Base-by-base conservation (phyloP, 768 basidiomycete species). In the Rubroboletus pulcherrimus region DNA sequence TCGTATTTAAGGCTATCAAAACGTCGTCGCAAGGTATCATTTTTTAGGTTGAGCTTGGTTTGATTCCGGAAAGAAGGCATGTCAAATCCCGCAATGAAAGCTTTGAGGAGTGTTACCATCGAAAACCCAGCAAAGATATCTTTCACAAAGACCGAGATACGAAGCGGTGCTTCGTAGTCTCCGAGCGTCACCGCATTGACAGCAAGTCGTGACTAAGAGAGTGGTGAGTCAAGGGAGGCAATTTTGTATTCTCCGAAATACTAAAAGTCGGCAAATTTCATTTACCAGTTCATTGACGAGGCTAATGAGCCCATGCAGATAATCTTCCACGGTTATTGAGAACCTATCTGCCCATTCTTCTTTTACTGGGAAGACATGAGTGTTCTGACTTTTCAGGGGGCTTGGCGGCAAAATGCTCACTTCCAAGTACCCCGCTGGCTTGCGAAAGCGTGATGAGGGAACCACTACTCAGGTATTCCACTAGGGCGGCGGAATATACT, bases 1-100 rank as follows among this genome's bases (percentile, higher is more conserved):
- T 91, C 91, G 59, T 92, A 93, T 65, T 93, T 92, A 34, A 92
- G 74, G 59, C 87, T 83, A 65, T 92, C 90, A 65, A 88, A 93
- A 51, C 89, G 75, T 56, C 88, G 80, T 5, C 90, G 83, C 17
- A 93, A 73, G 0, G 75, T 65, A 63, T 92, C 91, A 54, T 92
- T 92, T 66, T 92, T 92, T 19, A 93, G 74, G 63, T 91, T 93
- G 14, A 93, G 76, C 90, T 68, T 90, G 59, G 21, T 51, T 54
- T 15, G 58, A 49, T 58, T 41, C 17, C 49, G 9, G 30, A 48
- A 43, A 53, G 14, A 40, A 46, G 12, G 19, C 31, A 51, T 31
- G 57, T 58, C 44, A 55, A 48, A 35, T 53, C 42, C 26, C 30
- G 40, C 35, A 41, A 42, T 19, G 17, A 57, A 44, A 5, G 14